phyloP scores from a whole-genome alignment of 257 asterid species.

The Rehmannia glutinosa region DNA sequence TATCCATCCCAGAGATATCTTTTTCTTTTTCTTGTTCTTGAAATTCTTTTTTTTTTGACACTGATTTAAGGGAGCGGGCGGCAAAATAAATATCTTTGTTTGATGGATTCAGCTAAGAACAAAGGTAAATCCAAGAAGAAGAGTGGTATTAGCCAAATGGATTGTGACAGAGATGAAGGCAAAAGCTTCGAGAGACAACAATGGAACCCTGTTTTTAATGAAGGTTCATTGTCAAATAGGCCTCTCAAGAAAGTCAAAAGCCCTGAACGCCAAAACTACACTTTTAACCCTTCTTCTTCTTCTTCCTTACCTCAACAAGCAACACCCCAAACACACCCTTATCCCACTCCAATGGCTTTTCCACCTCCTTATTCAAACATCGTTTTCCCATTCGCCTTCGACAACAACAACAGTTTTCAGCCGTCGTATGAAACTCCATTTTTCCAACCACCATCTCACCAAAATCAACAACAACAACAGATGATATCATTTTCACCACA shows the following conservation, averaged over 20 bases:
- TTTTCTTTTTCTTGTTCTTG: not conserved
- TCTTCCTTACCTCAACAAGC: no score
- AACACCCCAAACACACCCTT: no score
- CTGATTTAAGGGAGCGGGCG: slow-evolving; percentile 51
- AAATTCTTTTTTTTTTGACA: not conserved
- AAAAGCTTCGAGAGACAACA: slow-evolving; percentile 33
- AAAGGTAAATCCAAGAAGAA: slow-evolving; percentile 46
- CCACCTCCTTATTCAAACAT: slow-evolving; percentile 36
- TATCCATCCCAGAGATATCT: slow-evolving; percentile 15
- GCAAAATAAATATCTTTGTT: slow-evolving; percentile 13
- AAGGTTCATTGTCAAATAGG: slow-evolving; percentile 49
- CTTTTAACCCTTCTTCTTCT: no score
- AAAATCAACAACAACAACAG: slow-evolving; percentile 50
- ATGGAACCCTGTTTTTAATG: slow-evolving; percentile 57
- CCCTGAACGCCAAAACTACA: slow-evolving; percentile 55
- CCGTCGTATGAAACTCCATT: slow-evolving; percentile 29
- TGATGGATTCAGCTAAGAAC: slow-evolving; percentile 40
- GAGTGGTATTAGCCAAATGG: slow-evolving; percentile 20
- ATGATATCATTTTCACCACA: slow-evolving; percentile 78
- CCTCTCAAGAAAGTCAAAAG: slow-evolving; percentile 63
- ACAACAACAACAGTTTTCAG: not conserved
- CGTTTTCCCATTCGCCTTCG: slow-evolving; percentile 63
- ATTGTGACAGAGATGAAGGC: slow-evolving; percentile 32
- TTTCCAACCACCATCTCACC: slow-evolving; percentile 34
- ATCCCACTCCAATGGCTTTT: slow-evolving; percentile 13